A percentile compares a stretch with the other conserved stretches of the same genome.
Conservation (phyloP, 1,284 basidiomycete genomes). For the Microbotryum violaceum region DNA sequence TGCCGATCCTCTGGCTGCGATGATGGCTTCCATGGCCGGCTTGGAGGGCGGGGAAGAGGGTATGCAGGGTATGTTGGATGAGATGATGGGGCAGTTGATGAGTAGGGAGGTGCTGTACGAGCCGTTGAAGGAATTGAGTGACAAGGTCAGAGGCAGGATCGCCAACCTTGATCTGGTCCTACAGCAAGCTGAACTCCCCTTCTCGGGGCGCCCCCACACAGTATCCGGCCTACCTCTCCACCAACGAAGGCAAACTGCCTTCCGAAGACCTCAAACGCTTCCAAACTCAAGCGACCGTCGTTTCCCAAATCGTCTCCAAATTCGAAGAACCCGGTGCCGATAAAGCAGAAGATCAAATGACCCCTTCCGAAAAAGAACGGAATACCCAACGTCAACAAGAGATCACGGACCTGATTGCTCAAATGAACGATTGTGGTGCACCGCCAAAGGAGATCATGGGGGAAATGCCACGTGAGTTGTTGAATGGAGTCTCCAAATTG, state of each 20-base stretch:
- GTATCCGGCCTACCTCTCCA: slow-evolving; percentile 76
- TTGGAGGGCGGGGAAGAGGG: slow-evolving; percentile 51
- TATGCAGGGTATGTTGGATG: slow-evolving; percentile 69
- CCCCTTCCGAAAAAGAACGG: slow-evolving; percentile 53
- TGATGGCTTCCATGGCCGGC: slow-evolving; percentile 41
- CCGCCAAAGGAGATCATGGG: slow-evolving; percentile 89
- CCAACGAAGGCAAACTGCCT: slow-evolving; percentile 46
- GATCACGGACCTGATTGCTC: slow-evolving; percentile 62
- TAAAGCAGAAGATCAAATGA: slow-evolving; percentile 16
- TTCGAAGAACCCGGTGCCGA: slow-evolving; percentile 57
- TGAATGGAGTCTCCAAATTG: neutral
- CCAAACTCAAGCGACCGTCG: slow-evolving; percentile 57
- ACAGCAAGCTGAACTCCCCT: no score
- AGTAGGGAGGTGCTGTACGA: slow-evolving; percentile 88
- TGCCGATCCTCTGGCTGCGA: slow-evolving; percentile 41
- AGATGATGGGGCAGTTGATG: slow-evolving; percentile 91
- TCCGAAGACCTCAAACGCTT: slow-evolving; percentile 62
- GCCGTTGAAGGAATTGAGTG: slow-evolving; percentile 76
- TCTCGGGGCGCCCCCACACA: slow-evolving; percentile 40
- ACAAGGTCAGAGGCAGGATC: slow-evolving; percentile 53
- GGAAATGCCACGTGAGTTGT: slow-evolving; percentile 64
- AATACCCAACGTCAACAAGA: slow-evolving; percentile 51
- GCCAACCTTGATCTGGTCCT: no score
- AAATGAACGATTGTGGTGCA: slow-evolving; percentile 80
- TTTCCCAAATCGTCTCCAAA: slow-evolving; percentile 59